phyloP scores from a whole-genome alignment of 495 filamentous ascomycete genomes.

The Penicillium nucicola region DNA sequence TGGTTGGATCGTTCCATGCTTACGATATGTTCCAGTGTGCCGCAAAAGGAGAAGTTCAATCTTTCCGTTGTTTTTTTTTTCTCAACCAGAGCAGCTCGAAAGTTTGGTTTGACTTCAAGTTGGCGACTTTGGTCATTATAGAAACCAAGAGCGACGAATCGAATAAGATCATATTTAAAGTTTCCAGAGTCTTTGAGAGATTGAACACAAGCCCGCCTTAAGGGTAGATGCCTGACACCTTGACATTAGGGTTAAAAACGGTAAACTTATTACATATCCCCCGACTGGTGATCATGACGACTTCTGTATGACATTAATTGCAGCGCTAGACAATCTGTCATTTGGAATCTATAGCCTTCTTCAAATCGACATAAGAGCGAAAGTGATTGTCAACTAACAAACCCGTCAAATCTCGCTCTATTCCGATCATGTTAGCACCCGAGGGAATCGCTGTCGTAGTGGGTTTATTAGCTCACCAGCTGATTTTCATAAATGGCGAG shows the following conservation, averaged over 20 bases:
- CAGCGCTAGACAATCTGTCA: background rate
- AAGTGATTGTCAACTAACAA: too few relatives aligned
- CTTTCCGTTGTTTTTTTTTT: too few relatives aligned
- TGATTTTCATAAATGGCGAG: constrained; percentile 18
- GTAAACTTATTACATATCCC: background rate
- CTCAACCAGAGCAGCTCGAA: too few relatives aligned
- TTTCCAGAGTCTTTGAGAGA: background rate
- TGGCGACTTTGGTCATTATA: background rate
- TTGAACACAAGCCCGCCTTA: background rate
- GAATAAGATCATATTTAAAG: too few relatives aligned
- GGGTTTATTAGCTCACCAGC: constrained; percentile 12
- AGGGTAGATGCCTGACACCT: background rate
- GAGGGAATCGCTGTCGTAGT: background rate
- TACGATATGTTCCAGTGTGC: too few relatives aligned
- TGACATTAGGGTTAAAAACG: background rate
- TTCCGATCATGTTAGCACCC: background rate
- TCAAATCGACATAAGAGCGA: background rate
- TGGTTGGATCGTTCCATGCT: too few relatives aligned
- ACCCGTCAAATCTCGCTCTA: background rate
- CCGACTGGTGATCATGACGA: background rate
- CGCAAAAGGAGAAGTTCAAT: too few relatives aligned
- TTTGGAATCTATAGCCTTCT: too few relatives aligned
- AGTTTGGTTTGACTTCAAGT: background rate
- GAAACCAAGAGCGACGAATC: too few relatives aligned
- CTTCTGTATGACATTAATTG: background rate